Percentiles rank a stretch among this genome's conserved stretches.
Conservation (phyloP, 208 protist species). For the Wallacemonas collosoma region DNA sequence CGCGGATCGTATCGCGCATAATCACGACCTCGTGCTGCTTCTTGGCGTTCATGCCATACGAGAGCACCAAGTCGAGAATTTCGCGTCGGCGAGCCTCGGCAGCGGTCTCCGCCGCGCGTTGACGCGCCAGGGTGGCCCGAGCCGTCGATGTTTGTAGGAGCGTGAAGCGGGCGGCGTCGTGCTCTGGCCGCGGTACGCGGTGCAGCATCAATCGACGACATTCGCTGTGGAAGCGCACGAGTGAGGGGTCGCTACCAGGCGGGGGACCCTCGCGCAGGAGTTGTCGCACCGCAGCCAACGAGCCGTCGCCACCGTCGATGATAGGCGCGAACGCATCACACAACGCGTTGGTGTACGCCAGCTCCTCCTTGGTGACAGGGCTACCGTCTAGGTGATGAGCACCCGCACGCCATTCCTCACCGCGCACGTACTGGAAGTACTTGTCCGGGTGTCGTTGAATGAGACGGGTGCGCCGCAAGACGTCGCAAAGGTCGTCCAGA, state of each 20-base stretch:
- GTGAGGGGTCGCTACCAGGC: background rate
- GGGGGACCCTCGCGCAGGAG: constrained; percentile 62
- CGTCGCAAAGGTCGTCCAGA: constrained; percentile 63
- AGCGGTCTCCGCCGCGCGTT: background rate
- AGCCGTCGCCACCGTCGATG: constrained; percentile 27
- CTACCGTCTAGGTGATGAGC: constrained; percentile 46
- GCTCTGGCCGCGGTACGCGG: constrained; percentile 28
- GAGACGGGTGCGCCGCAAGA: constrained; percentile 58
- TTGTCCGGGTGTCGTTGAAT: constrained; percentile 81
- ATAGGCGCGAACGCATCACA: constrained; percentile 45
- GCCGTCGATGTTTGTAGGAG: constrained; percentile 18
- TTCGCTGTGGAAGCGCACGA: constrained; percentile 29
- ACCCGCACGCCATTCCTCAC: constrained; percentile 25
- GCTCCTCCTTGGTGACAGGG: constrained; percentile 45
- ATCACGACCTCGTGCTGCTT: constrained; percentile 90
- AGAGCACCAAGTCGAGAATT: constrained; percentile 62
- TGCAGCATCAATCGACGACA: constrained; percentile 42
- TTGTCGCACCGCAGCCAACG: constrained; percentile 35
- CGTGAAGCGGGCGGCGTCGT: constrained; percentile 57
- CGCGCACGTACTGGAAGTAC: constrained; percentile 63
- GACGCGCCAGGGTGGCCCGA: background rate
- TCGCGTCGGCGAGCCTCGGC: constrained; percentile 16
- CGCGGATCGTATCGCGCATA: constrained; percentile 65
- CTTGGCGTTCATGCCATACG: constrained; percentile 78
- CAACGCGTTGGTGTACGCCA: constrained; percentile 42